Evolutionary conservation across 1,284 basidiomycete genomes (phyloP), one percentile per base, ranked within the genome.

Genomic region (Amylostereum chailletii): DNA sequence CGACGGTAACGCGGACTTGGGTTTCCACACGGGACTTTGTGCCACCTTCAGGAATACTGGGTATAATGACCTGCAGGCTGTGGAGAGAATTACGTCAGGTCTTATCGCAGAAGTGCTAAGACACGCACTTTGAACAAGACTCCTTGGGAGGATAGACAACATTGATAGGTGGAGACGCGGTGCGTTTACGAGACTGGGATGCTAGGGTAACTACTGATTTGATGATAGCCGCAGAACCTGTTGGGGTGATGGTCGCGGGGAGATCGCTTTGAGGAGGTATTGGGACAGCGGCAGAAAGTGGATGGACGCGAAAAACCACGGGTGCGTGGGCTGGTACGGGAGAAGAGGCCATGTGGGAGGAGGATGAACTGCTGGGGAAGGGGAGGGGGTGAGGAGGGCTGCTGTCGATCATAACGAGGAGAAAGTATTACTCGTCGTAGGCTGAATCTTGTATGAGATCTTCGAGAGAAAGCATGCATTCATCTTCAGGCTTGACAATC

Each of bases 11-110:
- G 60, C 90, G 81, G 47, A 94, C 83, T 70, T 94, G 93, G 0
- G 93, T 96, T 66, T 96, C 94, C 27, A 96, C 93, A 29, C 93
- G 81, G 46, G 90, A 93, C 68, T 95, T 94, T n/a, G 92, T 87
- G 30, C 92, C 93, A 38, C 73, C 70, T 57, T 83, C 77, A 6
- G 92, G 90, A 40, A 96, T 80, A 58, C 84, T 91, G 38, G 92
- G 86, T 36, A 93, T 83, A 62, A 92, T 72, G 56, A 91, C 83
- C 30, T 83, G 76, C 50, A 90, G 76, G 58, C 85, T 89, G 54
- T 8, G 53, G 9, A 42, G 52, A 40, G 54, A 32, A 19, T 42
- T 32, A 42, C 34, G 40, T 50, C n/a, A 46, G 48, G 49, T 52
- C 53, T 52, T 48, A 42, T 41, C 38, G 33, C 53, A 49, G 45